A percentile compares a stretch with the other conserved stretches of the same genome.
Evolutionary conservation across 2,329 filamentous ascomycete genomes (phyloP).

Genomic region (Penicillium sp.): DNA sequence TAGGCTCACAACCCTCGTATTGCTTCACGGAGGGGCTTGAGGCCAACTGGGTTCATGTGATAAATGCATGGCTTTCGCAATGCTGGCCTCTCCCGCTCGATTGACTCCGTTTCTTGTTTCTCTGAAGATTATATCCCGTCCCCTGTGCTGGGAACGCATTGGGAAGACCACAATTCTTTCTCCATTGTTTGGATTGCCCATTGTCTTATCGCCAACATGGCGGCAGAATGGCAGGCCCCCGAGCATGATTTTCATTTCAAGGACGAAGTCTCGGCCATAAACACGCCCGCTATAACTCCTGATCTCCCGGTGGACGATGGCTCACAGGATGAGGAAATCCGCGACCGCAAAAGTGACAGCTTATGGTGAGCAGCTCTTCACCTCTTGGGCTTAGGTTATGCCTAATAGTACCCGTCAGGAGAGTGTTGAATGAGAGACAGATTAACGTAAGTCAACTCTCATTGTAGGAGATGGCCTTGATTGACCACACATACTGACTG

Average conservation of each 20-base stretch:
- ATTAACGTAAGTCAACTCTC: background rate
- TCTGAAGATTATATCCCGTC: background rate
- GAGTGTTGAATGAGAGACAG: background rate
- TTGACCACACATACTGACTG: background rate
- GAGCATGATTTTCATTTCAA: background rate
- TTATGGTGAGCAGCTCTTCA: background rate
- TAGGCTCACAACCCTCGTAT: background rate
- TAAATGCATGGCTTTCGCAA: background rate
- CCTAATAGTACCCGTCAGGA: background rate
- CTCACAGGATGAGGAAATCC: background rate
- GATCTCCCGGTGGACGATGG: background rate
- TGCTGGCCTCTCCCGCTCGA: background rate
- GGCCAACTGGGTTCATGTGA: background rate
- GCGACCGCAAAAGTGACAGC: background rate
- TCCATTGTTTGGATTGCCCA: background rate
- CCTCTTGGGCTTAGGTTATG: background rate
- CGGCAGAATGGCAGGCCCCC: background rate
- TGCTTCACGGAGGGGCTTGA: background rate
- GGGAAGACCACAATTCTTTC: background rate
- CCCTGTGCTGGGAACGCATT: background rate
- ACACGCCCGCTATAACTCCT: background rate
- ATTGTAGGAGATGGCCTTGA: background rate
- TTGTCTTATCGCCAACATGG: background rate
- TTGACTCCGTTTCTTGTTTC: background rate
- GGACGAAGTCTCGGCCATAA: background rate